phyloP scores from a whole-genome alignment of 495 filamentous ascomycete genomes.

The Podospora anserina region DNA sequence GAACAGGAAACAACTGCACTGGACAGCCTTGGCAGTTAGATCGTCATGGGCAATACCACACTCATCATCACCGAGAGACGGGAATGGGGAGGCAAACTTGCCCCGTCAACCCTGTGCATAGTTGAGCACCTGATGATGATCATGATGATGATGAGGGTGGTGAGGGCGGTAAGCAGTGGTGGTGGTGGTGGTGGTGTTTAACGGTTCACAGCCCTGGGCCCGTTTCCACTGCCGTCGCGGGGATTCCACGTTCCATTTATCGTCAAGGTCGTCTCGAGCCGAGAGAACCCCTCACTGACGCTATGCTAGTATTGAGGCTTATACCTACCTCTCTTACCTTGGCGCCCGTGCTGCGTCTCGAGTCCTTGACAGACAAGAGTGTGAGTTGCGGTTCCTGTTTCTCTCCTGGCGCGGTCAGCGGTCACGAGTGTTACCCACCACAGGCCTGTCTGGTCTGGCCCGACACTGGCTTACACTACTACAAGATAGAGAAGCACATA shows the following conservation, averaged over 20 bases:
- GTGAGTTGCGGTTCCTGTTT: neutral
- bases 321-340: neutral
- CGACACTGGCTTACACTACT: neutral
- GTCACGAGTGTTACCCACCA: slow-evolving; percentile 23
- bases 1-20: neutral
- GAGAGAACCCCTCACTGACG: slow-evolving; percentile 25
- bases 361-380: neutral
- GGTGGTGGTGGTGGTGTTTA: neutral
- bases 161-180: neutral
- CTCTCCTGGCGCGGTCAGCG: slow-evolving; percentile 1
- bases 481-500: neutral
- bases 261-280: slow-evolving; percentile 6
- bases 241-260: slow-evolving; percentile 19
- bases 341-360: slow-evolving; percentile 18
- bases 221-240: slow-evolving; percentile 16
- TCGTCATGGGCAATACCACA: neutral
- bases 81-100: neutral
- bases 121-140: neutral
- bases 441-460: neutral
- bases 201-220: neutral
- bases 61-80: neutral
- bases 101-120: neutral
- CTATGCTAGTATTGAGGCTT: slow-evolving; percentile 27
- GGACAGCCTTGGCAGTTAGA: neutral
- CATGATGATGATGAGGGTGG: neutral